Percentiles rank a stretch among this genome's conserved stretches.
Conservation (phyloP, 176 grass and related monocot genomes). For the Musa schizocarpa region DNA sequence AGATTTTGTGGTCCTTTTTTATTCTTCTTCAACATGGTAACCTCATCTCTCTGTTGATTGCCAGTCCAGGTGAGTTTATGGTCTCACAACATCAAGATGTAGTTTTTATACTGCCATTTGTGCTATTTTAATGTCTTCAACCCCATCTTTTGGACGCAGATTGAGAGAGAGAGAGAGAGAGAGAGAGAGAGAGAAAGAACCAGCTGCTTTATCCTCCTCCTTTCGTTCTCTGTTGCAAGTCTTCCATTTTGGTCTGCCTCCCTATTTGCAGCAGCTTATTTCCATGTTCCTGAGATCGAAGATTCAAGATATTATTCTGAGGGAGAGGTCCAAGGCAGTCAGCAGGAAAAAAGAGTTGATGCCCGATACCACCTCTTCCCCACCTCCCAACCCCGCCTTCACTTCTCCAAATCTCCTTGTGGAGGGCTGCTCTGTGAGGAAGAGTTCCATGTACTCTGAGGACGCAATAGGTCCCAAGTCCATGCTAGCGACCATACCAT, state of each 20-base stretch:
- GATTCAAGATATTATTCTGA: conserved; percentile 44
- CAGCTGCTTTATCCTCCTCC: no score
- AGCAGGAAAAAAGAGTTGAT: conserved; percentile 21
- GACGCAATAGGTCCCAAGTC: neutral
- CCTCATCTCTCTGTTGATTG: no score
- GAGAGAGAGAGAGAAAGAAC: no score
- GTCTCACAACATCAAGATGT: neutral
- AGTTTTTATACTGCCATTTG: no score
- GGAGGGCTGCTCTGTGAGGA: neutral
- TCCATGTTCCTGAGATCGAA: conserved; percentile 48
- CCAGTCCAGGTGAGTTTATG: no score
- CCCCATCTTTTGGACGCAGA: no score
- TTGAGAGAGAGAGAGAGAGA: no score
- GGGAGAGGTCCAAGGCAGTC: conserved; percentile 37
- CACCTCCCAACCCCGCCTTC: neutral
- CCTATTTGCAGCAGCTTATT: conserved; percentile 1
- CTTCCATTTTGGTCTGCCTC: neutral
- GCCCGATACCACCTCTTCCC: neutral
- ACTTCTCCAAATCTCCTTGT: neutral
- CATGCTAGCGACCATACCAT: neutral
- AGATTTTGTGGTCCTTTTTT: neutral
- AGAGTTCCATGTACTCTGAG: neutral
- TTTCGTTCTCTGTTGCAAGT: neutral
- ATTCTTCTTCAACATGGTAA: no score
- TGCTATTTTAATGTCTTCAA: no score